Conservation (phyloP, 768 basidiomycete species). For the Pisolithus marmoratus region DNA sequence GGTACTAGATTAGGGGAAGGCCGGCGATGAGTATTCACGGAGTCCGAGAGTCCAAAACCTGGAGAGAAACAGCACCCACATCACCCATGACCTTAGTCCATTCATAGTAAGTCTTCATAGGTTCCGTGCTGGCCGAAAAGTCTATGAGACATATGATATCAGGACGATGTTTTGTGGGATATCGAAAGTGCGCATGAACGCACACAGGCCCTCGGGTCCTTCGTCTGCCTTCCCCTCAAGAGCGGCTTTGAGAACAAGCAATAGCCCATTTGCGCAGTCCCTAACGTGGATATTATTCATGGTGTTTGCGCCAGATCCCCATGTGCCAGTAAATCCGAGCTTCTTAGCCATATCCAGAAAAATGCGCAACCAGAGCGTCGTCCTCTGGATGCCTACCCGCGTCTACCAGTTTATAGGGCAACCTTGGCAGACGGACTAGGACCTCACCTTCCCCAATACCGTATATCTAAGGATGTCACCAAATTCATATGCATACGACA, state of each 20-base stretch:
- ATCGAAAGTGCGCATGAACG: slow-evolving; percentile 6
- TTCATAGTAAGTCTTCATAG: slow-evolving; percentile 23
- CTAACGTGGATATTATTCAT: slow-evolving; percentile 37
- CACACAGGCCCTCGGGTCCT: slow-evolving; percentile 38
- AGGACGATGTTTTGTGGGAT: neutral
- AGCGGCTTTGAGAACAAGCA: slow-evolving; percentile 34
- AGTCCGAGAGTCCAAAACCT: neutral
- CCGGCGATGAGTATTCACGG: neutral
- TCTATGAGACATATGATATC: slow-evolving; percentile 19
- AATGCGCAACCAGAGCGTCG: slow-evolving; percentile 32
- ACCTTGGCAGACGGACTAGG: neutral
- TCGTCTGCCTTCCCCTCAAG: slow-evolving; percentile 37
- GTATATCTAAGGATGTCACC: slow-evolving; percentile 30
- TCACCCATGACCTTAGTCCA: slow-evolving; percentile 33
- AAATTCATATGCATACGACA: neutral
- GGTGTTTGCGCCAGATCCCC: slow-evolving; percentile 35
- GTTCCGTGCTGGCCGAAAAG: slow-evolving; percentile 28
- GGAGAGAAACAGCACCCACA: slow-evolving; percentile 16
- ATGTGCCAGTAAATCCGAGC: slow-evolving; percentile 35
- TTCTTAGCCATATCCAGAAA: slow-evolving; percentile 30
- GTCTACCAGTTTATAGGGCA: neutral
- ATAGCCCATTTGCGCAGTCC: slow-evolving; percentile 32
- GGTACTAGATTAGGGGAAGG: slow-evolving; percentile 16
- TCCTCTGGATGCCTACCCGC: slow-evolving; percentile 31
- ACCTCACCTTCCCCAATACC: slow-evolving; percentile 35